Evolutionary conservation across 164 flowering plant genomes (phyloP).

Genomic region (Houttuynia cordata): DNA sequence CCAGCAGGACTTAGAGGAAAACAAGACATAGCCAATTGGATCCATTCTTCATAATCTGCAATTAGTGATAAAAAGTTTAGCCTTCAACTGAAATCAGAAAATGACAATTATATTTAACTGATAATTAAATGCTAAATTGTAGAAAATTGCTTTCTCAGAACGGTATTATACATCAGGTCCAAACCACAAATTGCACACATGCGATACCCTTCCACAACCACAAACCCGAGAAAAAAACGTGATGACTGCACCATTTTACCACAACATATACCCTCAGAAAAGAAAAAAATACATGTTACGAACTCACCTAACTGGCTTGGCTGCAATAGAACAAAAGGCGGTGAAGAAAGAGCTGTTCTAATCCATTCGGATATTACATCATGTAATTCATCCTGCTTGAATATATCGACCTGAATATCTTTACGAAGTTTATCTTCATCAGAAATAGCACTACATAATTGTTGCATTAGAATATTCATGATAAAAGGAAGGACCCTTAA

Average conservation of each 20-base stretch:
- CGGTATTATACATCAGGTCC: not conserved
- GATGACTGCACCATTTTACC: not conserved
- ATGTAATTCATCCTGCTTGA: constrained; percentile 22
- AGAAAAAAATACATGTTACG: constrained; percentile 2
- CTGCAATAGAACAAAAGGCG: constrained; percentile 40
- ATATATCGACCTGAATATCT: constrained; percentile 17
- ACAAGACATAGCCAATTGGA: constrained; percentile 64
- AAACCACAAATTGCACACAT: not conserved
- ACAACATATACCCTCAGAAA: not conserved
- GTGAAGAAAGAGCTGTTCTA: constrained; percentile 34
- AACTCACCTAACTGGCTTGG: constrained; percentile 43
- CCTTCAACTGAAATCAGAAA: not conserved
- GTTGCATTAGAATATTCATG: constrained; percentile 38
- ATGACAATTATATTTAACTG: too few species aligned
- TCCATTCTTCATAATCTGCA: constrained; percentile 76
- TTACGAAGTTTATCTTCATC: constrained; percentile 13
- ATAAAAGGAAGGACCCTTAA: constrained; percentile 60
- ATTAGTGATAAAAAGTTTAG: constrained; percentile 6
- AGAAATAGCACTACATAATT: constrained; percentile 19
- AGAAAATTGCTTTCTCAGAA: not conserved
- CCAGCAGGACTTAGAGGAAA: constrained; percentile 43
- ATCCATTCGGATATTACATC: constrained; percentile 52
- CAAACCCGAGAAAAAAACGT: too few species aligned
- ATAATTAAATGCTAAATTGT: not conserved
- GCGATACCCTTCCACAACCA: too few species aligned